A percentile compares a stretch with the other conserved stretches of the same genome.
Conservation (phyloP, 2,329 filamentous ascomycete genomes). For the Clathrospora elynae region DNA sequence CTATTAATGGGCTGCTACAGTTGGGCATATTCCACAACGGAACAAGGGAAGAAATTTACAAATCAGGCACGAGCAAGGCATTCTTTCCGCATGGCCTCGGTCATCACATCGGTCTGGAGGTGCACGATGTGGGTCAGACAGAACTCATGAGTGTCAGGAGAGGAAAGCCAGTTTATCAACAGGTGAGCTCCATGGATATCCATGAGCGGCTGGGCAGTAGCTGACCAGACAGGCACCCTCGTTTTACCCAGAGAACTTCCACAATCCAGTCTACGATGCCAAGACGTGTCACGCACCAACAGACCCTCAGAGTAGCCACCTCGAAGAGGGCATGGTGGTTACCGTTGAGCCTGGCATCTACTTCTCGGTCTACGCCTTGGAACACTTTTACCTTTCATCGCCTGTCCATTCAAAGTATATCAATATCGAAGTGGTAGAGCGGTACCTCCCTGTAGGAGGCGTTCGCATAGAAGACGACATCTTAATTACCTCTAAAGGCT, state of each 20-base stretch:
- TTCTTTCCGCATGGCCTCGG: constrained; percentile 93
- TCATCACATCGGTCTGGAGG: constrained; percentile 91
- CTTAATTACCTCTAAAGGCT: constrained; percentile 70
- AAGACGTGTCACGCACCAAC: constrained; percentile 40
- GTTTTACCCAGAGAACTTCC: constrained; percentile 40
- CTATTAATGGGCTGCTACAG: constrained; percentile 69
- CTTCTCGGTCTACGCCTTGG: constrained; percentile 88
- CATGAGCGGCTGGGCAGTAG: neutral
- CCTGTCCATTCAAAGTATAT: constrained; percentile 77
- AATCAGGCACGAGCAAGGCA: constrained; percentile 78
- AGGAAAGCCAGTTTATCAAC: constrained; percentile 27
- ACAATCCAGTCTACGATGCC: constrained; percentile 40
- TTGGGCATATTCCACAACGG: constrained; percentile 74
- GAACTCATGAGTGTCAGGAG: constrained; percentile 42
- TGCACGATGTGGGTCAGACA: constrained; percentile 67
- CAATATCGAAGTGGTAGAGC: constrained; percentile 70
- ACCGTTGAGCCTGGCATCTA: constrained; percentile 68
- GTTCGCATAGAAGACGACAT: constrained; percentile 76
- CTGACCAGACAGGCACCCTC: constrained; percentile 37
- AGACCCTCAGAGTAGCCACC: constrained; percentile 40
- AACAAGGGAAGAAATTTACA: constrained; percentile 71
- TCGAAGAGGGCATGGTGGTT: constrained; percentile 62
- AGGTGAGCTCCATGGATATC: constrained; percentile 19
- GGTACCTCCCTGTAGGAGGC: constrained; percentile 82
- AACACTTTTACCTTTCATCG: constrained; percentile 72